Percentiles rank a stretch among this genome's conserved stretches.
phyloP scores from a whole-genome alignment of 352 stramenopile genomes.

The Globisporangium takayamanum region DNA sequence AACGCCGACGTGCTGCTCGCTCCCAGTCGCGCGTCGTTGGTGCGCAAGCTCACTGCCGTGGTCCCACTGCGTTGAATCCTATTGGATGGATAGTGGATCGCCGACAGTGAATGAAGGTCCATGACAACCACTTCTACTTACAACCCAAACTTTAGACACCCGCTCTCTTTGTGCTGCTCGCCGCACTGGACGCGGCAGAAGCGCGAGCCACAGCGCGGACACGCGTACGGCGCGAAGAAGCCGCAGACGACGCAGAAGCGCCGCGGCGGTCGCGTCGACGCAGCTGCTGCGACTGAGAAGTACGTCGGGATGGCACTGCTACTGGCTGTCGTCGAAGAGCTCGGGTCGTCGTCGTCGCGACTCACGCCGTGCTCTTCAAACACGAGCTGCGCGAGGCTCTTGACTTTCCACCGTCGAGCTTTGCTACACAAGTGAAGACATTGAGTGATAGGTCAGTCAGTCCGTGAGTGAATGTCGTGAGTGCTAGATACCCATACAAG shows the following conservation, averaged over 20 bases:
- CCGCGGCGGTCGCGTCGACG: constrained; percentile 52
- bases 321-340: neutral
- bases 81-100: neutral
- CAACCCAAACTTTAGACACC: constrained; percentile 86
- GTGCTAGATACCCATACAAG: no score
- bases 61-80: neutral
- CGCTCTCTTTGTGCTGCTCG: constrained; percentile 86
- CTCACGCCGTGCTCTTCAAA: constrained; percentile 68
- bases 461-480: neutral
- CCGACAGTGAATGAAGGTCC: neutral
- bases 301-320: constrained; percentile 46
- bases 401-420: constrained; percentile 71
- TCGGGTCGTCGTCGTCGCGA: neutral
- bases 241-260: constrained; percentile 86
- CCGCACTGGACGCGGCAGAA: constrained; percentile 81
- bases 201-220: constrained; percentile 64
- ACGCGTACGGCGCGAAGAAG: constrained; percentile 75
- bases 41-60: neutral
- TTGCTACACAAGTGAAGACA: constrained; percentile 4
- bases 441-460: neutral
- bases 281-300: constrained; percentile 52
- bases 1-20: constrained; percentile 41
- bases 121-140: constrained; percentile 8
- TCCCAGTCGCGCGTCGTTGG: constrained; percentile 16
- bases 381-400: constrained; percentile 82